Evolutionary conservation across 129 eudicot species (phyloP).

Genomic region (Oenanthe sinensis): DNA sequence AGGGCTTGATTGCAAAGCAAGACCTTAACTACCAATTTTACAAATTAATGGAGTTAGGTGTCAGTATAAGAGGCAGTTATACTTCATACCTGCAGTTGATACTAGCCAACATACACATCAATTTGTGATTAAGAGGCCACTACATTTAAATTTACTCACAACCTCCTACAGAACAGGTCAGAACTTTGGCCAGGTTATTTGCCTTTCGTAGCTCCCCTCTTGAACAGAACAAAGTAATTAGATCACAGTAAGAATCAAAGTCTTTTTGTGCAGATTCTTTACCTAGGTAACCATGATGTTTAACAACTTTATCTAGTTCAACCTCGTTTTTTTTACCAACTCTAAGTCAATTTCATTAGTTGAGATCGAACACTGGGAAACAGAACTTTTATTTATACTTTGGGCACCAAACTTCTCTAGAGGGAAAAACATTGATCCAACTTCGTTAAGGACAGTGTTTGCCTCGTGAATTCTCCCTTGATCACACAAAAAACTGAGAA

Average conservation of each 20-base stretch:
- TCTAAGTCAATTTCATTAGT: conserved; percentile 22
- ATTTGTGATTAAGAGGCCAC: background rate
- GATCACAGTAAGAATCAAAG: conserved; percentile 36
- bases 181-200: conserved; percentile 41
- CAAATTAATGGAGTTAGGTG: background rate
- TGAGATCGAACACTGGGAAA: conserved; percentile 17
- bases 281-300: background rate
- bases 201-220: conserved; percentile 51
- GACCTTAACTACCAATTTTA: background rate
- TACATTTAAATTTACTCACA: background rate
- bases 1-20: background rate
- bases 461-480: conserved; percentile 66
- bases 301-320: conserved; percentile 10
- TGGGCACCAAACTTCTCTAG: conserved; percentile 12
- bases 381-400: conserved; percentile 9
- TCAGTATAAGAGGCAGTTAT: background rate
- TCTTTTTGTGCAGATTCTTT: conserved; percentile 7
- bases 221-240: conserved; percentile 40
- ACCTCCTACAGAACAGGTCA: conserved; percentile 31
- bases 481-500: conserved; percentile 60
- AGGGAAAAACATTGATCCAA: conserved; percentile 44
- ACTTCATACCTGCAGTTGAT: background rate
- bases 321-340: conserved; percentile 10
- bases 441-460: conserved; percentile 53
- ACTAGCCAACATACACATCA: background rate